These are phyloP conservation scores for Chlamydomonas sphaeroides DNA, from an alignment of 139 green algal genomes.

Conservation along the genomic window DNA sequence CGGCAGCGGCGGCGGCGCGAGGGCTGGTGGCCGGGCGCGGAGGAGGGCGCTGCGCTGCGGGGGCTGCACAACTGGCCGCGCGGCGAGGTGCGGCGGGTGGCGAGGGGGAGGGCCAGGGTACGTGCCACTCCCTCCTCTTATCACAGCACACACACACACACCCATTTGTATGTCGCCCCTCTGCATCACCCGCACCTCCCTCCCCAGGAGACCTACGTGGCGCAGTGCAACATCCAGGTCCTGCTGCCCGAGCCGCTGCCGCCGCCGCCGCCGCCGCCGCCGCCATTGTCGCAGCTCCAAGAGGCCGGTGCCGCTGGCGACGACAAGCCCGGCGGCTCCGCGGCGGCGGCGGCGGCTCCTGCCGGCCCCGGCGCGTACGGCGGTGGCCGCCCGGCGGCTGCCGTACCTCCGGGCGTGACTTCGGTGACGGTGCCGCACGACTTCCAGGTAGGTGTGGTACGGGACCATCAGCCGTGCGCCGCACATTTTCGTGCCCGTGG, in stretches of 20 bases:
- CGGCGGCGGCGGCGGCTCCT: too few relatives aligned
- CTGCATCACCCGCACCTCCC: neutral
- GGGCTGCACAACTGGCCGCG: slow-evolving; percentile 3
- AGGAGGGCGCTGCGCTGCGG: neutral
- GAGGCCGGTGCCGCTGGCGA: too few relatives aligned
- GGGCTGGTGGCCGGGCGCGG: neutral
- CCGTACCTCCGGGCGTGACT: neutral
- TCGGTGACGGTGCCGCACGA: neutral
- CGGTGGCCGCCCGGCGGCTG: too few relatives aligned
- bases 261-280: too few relatives aligned
- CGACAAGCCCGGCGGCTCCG: too few relatives aligned
- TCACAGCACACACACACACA: neutral
- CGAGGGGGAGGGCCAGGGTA: neutral
- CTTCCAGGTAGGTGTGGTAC: neutral
- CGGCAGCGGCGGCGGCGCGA: neutral
- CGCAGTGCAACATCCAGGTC: slow-evolving; percentile 50
- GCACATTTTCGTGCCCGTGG: too few relatives aligned
- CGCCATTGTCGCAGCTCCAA: too few relatives aligned
- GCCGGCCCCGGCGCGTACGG: too few relatives aligned
- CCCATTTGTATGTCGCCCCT: neutral
- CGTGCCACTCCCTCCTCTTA: too few relatives aligned
- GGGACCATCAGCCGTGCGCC: too few relatives aligned
- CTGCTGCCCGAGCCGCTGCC: neutral
- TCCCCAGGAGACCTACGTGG: slow-evolving; percentile 62
- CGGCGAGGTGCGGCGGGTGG: neutral